Conservation (phyloP, 495 filamentous ascomycete species). For the Viridothelium virens region DNA sequence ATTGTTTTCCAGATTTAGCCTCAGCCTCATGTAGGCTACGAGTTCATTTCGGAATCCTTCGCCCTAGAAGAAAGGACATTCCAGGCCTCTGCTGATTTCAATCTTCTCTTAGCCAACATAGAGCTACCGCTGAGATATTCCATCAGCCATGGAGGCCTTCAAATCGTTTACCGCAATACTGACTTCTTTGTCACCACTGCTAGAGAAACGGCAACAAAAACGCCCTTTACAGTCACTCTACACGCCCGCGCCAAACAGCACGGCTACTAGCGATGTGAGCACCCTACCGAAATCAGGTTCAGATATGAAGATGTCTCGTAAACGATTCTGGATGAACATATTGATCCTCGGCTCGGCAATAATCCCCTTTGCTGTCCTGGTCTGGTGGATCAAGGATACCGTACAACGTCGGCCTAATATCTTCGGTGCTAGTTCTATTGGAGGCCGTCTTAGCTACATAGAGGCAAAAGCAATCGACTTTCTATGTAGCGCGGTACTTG, state of each 20-base stretch:
- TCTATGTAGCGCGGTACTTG: not conserved
- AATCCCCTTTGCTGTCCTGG: not conserved
- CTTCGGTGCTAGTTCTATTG: not conserved
- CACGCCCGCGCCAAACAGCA: not conserved
- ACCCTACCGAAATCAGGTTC: not conserved
- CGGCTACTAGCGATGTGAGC: not conserved
- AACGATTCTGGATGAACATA: not conserved
- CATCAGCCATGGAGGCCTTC: not conserved
- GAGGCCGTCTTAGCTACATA: conserved; percentile 2
- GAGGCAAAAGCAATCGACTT: conserved; percentile 6
- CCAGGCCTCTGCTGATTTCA: not conserved
- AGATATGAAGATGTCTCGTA: not conserved
- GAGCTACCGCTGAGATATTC: not conserved
- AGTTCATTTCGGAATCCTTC: not conserved
- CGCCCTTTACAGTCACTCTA: not conserved
- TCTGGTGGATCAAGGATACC: not conserved
- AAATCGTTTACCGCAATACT: not conserved
- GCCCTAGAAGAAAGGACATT: not conserved
- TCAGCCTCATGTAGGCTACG: no score
- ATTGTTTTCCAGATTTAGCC: no score
- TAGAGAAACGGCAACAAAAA: not conserved
- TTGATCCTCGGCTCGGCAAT: not conserved
- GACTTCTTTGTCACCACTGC: not conserved
- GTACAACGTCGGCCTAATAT: not conserved
- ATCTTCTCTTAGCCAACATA: not conserved